phyloP scores from a whole-genome alignment of 768 basidiomycete species.

The Tephrocybe sp. region DNA sequence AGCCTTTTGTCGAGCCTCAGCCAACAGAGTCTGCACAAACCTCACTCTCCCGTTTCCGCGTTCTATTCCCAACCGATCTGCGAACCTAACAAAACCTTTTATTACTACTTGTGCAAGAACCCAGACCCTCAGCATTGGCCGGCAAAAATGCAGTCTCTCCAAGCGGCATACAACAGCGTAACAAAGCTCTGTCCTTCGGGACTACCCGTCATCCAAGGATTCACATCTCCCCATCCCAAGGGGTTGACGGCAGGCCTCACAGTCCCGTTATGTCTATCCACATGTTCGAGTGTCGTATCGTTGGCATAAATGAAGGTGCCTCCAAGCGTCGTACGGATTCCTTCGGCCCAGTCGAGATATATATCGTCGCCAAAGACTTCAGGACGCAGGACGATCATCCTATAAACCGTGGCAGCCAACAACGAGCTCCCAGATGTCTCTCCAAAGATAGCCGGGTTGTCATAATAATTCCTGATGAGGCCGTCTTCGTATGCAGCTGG shows the following conservation, averaged over 20 bases:
- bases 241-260: constrained; percentile 39
- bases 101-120: background rate
- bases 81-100: background rate
- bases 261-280: constrained; percentile 29
- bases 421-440: constrained; percentile 23
- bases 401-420: constrained; percentile 22
- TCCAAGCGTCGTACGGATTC: constrained; percentile 26
- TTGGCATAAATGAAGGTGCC: constrained; percentile 10
- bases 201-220: constrained; percentile 33
- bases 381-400: constrained; percentile 36
- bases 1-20: no score
- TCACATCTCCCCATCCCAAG: constrained; percentile 29
- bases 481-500: constrained; percentile 11
- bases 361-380: constrained; percentile 20
- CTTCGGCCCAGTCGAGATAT: constrained; percentile 39
- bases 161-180: constrained; percentile 37
- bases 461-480: constrained; percentile 19
- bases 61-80: no score
- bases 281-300: constrained; percentile 18
- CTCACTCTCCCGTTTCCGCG: no score
- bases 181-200: constrained; percentile 40
- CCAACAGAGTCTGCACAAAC: no score
- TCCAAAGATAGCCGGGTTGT: constrained; percentile 19
- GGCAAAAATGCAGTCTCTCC: constrained; percentile 35
- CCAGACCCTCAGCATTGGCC: background rate